phyloP scores from a whole-genome alignment of 345 rosid genomes.

The Gossypium longicalyx region DNA sequence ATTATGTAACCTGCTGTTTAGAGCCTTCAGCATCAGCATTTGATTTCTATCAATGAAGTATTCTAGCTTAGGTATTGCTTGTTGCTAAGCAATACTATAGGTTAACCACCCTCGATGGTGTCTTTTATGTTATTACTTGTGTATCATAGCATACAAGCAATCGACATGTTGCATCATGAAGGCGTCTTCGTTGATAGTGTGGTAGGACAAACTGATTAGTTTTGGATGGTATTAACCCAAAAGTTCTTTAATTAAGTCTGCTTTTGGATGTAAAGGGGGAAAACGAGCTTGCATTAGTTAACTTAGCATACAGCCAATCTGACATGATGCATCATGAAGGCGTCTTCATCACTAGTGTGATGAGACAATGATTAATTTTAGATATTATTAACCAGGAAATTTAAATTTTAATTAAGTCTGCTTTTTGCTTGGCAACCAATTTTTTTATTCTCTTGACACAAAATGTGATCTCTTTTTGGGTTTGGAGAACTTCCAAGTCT shows the following conservation, averaged over 20 bases:
- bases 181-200: background rate
- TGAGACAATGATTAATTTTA: too few species aligned
- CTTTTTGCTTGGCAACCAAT: background rate
- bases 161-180: background rate
- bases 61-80: background rate
- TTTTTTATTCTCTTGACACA: background rate
- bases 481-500: background rate
- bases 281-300: background rate
- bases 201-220: background rate
- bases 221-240: background rate
- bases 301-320: too few species aligned
- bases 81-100: background rate
- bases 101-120: background rate
- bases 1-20: background rate
- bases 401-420: background rate
- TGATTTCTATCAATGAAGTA: background rate
- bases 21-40: background rate
- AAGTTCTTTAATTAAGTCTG: background rate
- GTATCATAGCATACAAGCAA: background rate
- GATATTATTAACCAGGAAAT: too few species aligned
- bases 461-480: background rate
- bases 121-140: background rate
- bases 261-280: background rate
- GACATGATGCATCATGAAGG: too few species aligned
- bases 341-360: too few species aligned